Percentiles rank a stretch among this genome's conserved stretches.
phyloP scores from a whole-genome alignment of 176 grass and related monocot genomes.

The Avena insularis region DNA sequence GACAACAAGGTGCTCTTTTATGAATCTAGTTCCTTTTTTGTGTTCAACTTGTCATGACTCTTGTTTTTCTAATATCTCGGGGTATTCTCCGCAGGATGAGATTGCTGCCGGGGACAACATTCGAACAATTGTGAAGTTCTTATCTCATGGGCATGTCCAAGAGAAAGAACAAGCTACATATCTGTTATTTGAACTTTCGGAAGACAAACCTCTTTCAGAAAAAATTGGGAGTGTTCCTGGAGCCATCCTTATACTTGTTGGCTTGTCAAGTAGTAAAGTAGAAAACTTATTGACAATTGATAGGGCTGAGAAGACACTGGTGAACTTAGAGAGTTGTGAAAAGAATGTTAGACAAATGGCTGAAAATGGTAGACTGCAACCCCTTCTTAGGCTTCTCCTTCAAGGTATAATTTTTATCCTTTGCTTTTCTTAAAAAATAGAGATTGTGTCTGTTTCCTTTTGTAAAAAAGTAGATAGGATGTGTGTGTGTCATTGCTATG shows the following conservation, averaged over 20 bases:
- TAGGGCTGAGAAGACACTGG: constrained; percentile 77
- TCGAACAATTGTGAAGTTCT: constrained; percentile 93
- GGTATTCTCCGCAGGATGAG: constrained; percentile 59
- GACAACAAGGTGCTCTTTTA: constrained; percentile 78
- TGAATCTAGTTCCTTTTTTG: background rate
- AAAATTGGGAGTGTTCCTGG: constrained; percentile 84
- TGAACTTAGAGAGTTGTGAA: constrained; percentile 89
- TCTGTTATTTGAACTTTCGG: constrained; percentile 87
- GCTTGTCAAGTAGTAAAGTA: constrained; percentile 84
- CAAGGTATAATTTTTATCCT: constrained; percentile 62
- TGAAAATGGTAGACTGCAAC: constrained; percentile 89
- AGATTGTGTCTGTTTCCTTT: constrained; percentile 16
- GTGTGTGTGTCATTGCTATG: background rate
- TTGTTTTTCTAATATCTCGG: constrained; percentile 36
- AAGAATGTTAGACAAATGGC: constrained; percentile 99
- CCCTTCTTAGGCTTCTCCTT: constrained; percentile 90
- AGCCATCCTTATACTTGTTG: constrained; percentile 93
- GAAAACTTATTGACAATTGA: constrained; percentile 72
- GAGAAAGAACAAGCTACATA: constrained; percentile 87
- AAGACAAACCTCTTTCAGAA: constrained; percentile 71
- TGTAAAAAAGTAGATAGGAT: constrained; percentile 9
- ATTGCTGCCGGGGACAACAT: constrained; percentile 86
- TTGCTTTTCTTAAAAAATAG: constrained; percentile 9
- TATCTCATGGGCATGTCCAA: constrained; percentile 68
- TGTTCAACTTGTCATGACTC: constrained; percentile 21